Conservation (phyloP, 192 early-diverging fungal genomes). For the Umbelopsis ramanniana region DNA sequence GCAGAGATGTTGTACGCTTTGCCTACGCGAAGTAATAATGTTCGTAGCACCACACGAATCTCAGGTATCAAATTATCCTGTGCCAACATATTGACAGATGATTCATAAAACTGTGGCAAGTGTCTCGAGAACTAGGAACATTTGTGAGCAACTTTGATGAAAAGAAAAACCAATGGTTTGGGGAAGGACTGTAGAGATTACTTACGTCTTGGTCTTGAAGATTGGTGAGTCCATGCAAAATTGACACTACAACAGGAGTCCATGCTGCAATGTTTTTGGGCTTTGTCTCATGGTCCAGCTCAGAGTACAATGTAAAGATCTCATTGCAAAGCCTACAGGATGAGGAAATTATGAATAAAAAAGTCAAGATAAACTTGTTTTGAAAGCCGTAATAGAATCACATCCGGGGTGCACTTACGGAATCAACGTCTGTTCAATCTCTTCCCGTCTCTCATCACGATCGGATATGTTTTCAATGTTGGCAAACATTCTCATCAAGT, state of each 20-base stretch:
- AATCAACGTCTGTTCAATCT: constrained; percentile 47
- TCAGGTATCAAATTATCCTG: constrained; percentile 65
- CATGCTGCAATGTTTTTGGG: constrained; percentile 72
- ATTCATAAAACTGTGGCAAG: constrained; percentile 65
- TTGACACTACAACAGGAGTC: constrained; percentile 75
- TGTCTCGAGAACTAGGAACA: constrained; percentile 60
- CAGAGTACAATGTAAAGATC: constrained; percentile 66
- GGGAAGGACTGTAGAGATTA: background rate
- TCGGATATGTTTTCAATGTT: constrained; percentile 51
- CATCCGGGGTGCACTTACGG: constrained; percentile 33
- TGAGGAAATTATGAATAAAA: background rate
- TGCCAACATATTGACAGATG: constrained; percentile 65
- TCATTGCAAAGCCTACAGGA: constrained; percentile 49
- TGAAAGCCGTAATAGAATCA: too few species aligned
- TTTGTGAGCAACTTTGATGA: background rate
- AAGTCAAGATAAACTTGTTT: too few species aligned
- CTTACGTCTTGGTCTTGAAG: constrained; percentile 68
- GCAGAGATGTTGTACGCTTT: constrained; percentile 43
- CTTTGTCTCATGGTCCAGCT: constrained; percentile 72
- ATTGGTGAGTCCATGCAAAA: constrained; percentile 68
- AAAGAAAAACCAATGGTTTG: background rate
- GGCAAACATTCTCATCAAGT: constrained; percentile 69
- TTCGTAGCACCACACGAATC: constrained; percentile 54
- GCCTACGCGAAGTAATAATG: constrained; percentile 52
- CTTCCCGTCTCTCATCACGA: constrained; percentile 41